Evolutionary conservation across 495 filamentous ascomycete genomes (phyloP).

Genomic region (Penicillium samsonianum): DNA sequence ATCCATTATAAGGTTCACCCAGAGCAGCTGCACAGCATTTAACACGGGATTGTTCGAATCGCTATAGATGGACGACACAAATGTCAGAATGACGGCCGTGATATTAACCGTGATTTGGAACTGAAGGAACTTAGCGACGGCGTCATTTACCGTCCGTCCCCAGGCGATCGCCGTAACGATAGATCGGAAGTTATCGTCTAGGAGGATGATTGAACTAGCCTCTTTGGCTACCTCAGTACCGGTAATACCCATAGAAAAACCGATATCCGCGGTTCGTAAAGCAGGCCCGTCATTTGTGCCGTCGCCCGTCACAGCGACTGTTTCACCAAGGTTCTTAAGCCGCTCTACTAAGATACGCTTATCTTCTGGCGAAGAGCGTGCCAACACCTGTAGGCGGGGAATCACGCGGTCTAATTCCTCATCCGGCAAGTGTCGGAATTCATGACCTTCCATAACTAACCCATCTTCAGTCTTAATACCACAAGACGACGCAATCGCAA

Average conservation of each 20-base stretch:
- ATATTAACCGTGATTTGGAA: conserved; percentile 94
- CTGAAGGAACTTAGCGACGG: conserved; percentile 86
- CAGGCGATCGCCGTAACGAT: conserved; percentile 89
- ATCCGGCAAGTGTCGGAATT: conserved; percentile 75
- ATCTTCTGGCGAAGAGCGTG: conserved; percentile 84
- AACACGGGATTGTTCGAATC: conserved; percentile 66
- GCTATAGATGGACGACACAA: conserved; percentile 75
- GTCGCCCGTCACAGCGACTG: conserved; percentile 83
- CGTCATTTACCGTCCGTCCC: conserved; percentile 91
- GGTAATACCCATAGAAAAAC: conserved; percentile 90
- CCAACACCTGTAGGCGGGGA: conserved; percentile 76
- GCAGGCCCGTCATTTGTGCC: conserved; percentile 93
- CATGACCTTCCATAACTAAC: conserved; percentile 78
- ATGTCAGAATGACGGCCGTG: conserved; percentile 80
- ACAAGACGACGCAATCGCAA: too few relatives aligned
- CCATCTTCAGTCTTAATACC: too few relatives aligned
- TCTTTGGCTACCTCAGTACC: conserved; percentile 92
- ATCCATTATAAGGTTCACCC: conserved; percentile 95
- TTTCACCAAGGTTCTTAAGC: conserved; percentile 75
- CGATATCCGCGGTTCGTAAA: conserved; percentile 81
- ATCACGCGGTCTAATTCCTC: conserved; percentile 69
- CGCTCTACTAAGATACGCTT: conserved; percentile 77
- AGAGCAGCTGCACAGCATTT: conserved; percentile 85
- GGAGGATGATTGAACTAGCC: conserved; percentile 88
- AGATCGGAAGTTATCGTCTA: conserved; percentile 88